A percentile compares a stretch with the other conserved stretches of the same genome.
These are phyloP conservation scores for Chalciporus piperatus DNA, from an alignment of 768 basidiomycete species.

Conservation along the genomic window DNA sequence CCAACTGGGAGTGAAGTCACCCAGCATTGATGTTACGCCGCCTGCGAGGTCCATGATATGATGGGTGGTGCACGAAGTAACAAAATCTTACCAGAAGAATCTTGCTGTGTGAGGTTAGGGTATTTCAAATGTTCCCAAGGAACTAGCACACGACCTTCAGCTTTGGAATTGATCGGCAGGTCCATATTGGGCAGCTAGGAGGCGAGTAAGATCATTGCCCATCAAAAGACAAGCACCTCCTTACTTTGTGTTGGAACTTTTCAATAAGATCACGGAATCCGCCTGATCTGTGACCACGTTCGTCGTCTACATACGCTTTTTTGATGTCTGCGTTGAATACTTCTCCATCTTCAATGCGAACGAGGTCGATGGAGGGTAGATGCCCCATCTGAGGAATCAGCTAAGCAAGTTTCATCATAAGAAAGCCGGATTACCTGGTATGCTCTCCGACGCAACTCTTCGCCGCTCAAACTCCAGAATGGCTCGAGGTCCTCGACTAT, in stretches of 20 bases:
- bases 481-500: slow-evolving; percentile 79
- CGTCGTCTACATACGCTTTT: slow-evolving; percentile 54
- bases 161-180: slow-evolving; percentile 88
- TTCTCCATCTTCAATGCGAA: slow-evolving; percentile 70
- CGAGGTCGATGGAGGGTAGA: slow-evolving; percentile 81
- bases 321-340: slow-evolving; percentile 57
- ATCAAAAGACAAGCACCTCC: no score
- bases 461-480: slow-evolving; percentile 74
- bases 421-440: slow-evolving; percentile 43
- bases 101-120: slow-evolving; percentile 61
- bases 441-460: slow-evolving; percentile 66
- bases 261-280: slow-evolving; percentile 77
- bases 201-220: neutral
- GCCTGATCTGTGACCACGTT: slow-evolving; percentile 72
- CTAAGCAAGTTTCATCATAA: neutral
- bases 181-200: slow-evolving; percentile 88
- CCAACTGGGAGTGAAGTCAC: slow-evolving; percentile 82
- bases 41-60: slow-evolving; percentile 27
- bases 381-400: slow-evolving; percentile 53
- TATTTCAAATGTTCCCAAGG: slow-evolving; percentile 85
- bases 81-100: slow-evolving; percentile 29
- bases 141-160: slow-evolving; percentile 90
- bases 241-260: slow-evolving; percentile 62
- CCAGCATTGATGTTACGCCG: slow-evolving; percentile 56
- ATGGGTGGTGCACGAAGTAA: neutral